phyloP scores from a whole-genome alignment of 257 asterid genomes.

The Ligustrum vulgare region DNA sequence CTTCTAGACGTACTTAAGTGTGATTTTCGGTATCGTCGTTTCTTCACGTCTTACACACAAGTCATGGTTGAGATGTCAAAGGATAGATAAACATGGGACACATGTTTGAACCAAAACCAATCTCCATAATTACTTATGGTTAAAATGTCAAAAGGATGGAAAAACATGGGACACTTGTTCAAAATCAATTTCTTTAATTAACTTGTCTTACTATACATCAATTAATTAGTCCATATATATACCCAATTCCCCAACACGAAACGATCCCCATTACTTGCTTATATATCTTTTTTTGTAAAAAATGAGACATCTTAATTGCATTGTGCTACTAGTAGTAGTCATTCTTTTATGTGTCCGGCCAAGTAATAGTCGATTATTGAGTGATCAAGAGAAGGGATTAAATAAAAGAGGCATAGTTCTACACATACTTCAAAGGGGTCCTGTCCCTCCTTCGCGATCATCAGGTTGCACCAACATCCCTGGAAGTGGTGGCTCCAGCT shows the following conservation, averaged over 20 bases:
- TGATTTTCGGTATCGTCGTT: no score
- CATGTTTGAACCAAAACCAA: neutral
- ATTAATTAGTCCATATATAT: slow-evolving; percentile 14
- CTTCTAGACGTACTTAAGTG: no score
- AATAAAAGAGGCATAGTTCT: slow-evolving; percentile 9
- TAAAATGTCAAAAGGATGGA: neutral
- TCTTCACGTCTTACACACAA: no score
- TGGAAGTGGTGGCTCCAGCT: slow-evolving; percentile 39
- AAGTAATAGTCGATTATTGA: slow-evolving; percentile 29
- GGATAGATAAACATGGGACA: neutral
- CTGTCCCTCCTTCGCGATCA: slow-evolving; percentile 63
- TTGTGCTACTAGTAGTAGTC: neutral
- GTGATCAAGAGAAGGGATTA: slow-evolving; percentile 15
- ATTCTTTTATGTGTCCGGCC: slow-evolving; percentile 14
- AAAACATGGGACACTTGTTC: slow-evolving; percentile 6
- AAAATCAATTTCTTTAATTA: slow-evolving; percentile 13
- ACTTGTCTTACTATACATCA: slow-evolving; percentile 10
- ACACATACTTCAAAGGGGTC: slow-evolving; percentile 43
- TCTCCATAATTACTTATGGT: neutral
- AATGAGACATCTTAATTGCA: slow-evolving; percentile 28
- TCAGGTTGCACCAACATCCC: slow-evolving; percentile 75
- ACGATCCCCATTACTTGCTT: neutral
- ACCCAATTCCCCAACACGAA: slow-evolving; percentile 4
- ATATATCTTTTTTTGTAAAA: neutral
- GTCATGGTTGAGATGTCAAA: neutral